Percentiles rank a stretch among this genome's conserved stretches.
Evolutionary conservation across 345 rosid genomes (phyloP).

Genomic region (Lepidium sativum): DNA sequence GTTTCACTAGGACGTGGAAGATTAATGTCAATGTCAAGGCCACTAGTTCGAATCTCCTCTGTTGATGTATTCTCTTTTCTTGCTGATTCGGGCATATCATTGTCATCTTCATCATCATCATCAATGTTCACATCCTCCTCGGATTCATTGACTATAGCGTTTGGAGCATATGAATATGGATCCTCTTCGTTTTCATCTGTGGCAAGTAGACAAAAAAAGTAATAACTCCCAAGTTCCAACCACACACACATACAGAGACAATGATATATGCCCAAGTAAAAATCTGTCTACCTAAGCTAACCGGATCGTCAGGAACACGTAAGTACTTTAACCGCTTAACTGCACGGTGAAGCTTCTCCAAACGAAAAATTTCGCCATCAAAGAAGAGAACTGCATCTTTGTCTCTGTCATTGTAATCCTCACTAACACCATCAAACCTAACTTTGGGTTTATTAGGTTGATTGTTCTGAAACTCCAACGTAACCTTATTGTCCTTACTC

Average conservation of each 20-base stretch:
- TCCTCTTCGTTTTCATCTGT: constrained; percentile 31
- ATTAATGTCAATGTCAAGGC: constrained; percentile 56
- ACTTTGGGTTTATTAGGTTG: constrained; percentile 62
- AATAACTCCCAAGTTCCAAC: background rate
- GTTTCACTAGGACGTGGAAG: constrained; percentile 40
- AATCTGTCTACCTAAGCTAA: constrained; percentile 31
- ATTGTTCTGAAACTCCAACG: constrained; percentile 70
- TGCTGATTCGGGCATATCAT: constrained; percentile 16
- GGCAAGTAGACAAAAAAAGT: background rate
- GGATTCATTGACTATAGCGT: constrained; percentile 27
- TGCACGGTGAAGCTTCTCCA: constrained; percentile 61
- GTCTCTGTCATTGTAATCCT: constrained; percentile 47
- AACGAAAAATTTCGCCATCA: constrained; percentile 52
- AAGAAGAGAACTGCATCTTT: constrained; percentile 66
- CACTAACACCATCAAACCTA: constrained; percentile 57
- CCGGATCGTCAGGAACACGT: constrained; percentile 39
- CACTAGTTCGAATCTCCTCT: constrained; percentile 26
- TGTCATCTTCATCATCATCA: constrained; percentile 25
- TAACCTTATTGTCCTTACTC: constrained; percentile 57
- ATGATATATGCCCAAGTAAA: background rate
- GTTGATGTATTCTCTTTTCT: constrained; percentile 19
- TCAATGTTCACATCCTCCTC: constrained; percentile 42
- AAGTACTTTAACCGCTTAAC: constrained; percentile 60
- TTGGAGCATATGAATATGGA: constrained; percentile 3
- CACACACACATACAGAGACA: background rate